Conservation (phyloP, 805 yeast genomes). For the Saturnispora besseyi region DNA sequence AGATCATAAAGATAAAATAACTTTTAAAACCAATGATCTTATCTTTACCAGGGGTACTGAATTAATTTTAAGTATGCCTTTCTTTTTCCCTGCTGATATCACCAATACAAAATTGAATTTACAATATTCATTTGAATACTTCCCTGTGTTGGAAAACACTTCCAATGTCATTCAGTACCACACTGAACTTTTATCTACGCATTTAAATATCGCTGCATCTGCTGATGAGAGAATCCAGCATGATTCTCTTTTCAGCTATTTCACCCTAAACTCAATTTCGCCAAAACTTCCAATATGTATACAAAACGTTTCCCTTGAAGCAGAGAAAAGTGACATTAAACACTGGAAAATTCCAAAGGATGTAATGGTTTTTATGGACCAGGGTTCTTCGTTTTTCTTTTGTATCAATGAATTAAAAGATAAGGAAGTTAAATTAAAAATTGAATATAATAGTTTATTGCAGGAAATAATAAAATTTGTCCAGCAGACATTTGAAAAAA, state of each 20-base stretch:
- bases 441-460: conserved; percentile 38
- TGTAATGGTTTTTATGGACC: conserved; percentile 56
- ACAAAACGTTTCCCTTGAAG: conserved; percentile 28
- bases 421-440: conserved; percentile 34
- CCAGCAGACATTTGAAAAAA: conserved; percentile 8
- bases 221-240: conserved; percentile 71
- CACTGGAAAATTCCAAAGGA: conserved; percentile 27
- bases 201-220: conserved; percentile 58
- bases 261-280: conserved; percentile 55
- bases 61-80: conserved; percentile 21
- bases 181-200: conserved; percentile 36
- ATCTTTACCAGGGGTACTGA: conserved; percentile 8
- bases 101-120: conserved; percentile 23
- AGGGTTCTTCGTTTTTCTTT: conserved; percentile 57
- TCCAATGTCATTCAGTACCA: conserved; percentile 13
- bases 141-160: background rate
- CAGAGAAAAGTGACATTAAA: conserved; percentile 16
- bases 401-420: conserved; percentile 31
- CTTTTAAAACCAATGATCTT: conserved; percentile 11
- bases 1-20: conserved; percentile 12
- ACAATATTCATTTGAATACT: conserved; percentile 16
- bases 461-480: conserved; percentile 35
- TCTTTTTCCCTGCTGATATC: conserved; percentile 29
- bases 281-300: conserved; percentile 46
- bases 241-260: conserved; percentile 38